Percentiles rank a stretch among this genome's conserved stretches.
Conservation (phyloP, 257 asterid genomes). For the Datura wrightii region DNA sequence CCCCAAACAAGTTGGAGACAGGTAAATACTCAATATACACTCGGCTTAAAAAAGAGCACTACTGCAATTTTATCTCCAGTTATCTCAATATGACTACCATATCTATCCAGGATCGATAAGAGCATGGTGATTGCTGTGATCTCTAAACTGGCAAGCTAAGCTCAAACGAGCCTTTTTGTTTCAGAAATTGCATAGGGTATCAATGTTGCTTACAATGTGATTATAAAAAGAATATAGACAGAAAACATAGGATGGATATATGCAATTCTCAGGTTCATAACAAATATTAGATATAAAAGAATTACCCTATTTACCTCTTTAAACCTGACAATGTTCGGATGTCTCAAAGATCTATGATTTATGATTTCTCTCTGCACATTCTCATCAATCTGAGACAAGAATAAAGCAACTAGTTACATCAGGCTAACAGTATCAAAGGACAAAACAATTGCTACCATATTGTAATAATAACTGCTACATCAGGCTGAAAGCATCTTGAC, state of each 20-base stretch:
- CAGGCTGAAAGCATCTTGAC: conserved; percentile 10
- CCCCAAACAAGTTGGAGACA: neutral
- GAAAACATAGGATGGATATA: neutral
- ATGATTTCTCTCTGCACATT: conserved; percentile 94
- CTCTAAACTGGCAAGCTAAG: neutral
- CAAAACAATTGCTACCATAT: neutral
- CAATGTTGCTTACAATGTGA: neutral
- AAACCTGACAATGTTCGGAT: conserved; percentile 86
- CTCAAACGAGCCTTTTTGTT: neutral
- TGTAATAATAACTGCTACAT: neutral
- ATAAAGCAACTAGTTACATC: too few relatives aligned
- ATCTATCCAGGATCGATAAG: neutral
- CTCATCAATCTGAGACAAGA: conserved; percentile 68
- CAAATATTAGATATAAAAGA: neutral
- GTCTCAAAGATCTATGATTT: conserved; percentile 83
- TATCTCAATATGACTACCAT: neutral
- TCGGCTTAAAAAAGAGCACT: neutral
- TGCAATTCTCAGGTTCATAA: neutral
- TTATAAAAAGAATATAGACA: neutral
- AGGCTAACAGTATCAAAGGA: neutral
- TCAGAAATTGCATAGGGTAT: neutral
- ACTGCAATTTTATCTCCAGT: neutral
- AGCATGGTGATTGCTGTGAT: neutral
- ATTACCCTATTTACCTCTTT: conserved; percentile 64
- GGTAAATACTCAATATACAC: neutral